Base-by-base conservation (phyloP, 164 flowering plant species). In the Macadamia integrifolia region DNA sequence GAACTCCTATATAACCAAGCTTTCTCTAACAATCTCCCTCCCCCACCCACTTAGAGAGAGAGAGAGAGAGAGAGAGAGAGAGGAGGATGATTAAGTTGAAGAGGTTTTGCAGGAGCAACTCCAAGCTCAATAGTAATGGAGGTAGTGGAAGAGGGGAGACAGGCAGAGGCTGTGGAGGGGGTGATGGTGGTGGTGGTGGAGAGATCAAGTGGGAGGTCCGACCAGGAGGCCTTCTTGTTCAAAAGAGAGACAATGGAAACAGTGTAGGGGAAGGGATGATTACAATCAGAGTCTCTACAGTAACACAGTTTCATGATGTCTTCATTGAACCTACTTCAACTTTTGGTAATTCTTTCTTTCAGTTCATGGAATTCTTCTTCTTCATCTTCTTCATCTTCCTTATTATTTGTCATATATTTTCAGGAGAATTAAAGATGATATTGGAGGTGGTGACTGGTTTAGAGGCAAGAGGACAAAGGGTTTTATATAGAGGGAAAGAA, bases 221-320 rank as follows among this genome's bases (percentile, higher is more conserved):
- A 71, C 97, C 97, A 0, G 96, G 97, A 0, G 93, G 97, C 1
- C 89, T 92, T 96, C 88, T 92, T 66, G 97, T 92, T 66, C 97
- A 92, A 64, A 92, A 84, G 80, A 84, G 97, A 76, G 89, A 84
- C 58, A 62, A 61, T 53, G 81, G 74, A 29, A 75, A 42, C 6
- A 76, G 74, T 23, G 70, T 7, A 0, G 85, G 80, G n/a, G 87
- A 80, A 49, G 81, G 30, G n/a, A 44, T 78, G 66, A 88, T 90
- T 75, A 79, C 74, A 29, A 61, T 92, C 9, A 83, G 80, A 72
- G 87, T 92, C 68, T 86, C 89, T 14, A 87, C 82, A 35, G 89
- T 75, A 30, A 81, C 88, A 1, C 53, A 71, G 13, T 89, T 81
- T 77, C 92, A 88, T 81, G 88, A 88, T 66, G 78, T 92, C 67